Conservation (phyloP, 805 yeast species). For the Grigorovia humatica region DNA sequence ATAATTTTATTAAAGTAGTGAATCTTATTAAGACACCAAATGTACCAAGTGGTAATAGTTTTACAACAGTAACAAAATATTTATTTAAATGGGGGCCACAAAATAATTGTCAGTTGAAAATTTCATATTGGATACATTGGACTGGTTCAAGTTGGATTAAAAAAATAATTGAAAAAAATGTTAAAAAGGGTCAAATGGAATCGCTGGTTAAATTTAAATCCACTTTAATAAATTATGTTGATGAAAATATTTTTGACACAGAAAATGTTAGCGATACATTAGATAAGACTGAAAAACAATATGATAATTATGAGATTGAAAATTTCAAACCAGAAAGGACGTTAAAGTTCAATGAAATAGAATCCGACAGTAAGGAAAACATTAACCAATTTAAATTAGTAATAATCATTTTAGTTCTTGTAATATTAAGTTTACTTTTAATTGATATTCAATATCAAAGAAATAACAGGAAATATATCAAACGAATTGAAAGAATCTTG, state of each 20-base stretch:
- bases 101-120: slow-evolving; percentile 47
- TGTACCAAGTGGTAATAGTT: slow-evolving; percentile 86
- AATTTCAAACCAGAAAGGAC: no score
- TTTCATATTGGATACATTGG: slow-evolving; percentile 83
- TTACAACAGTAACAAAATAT: slow-evolving; percentile 64
- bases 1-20: slow-evolving; percentile 46
- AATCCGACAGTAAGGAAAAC: background rate
- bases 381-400: background rate
- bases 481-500: slow-evolving; percentile 1
- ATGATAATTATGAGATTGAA: no score
- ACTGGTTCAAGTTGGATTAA: slow-evolving; percentile 88
- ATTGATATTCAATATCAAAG: slow-evolving; percentile 3
- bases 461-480: background rate
- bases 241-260: slow-evolving; percentile 8
- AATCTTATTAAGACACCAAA: slow-evolving; percentile 74
- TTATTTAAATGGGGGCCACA: slow-evolving; percentile 63
- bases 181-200: slow-evolving; percentile 66
- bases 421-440: background rate
- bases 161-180: slow-evolving; percentile 76
- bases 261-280: background rate
- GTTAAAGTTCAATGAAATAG: background rate
- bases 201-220: slow-evolving; percentile 41
- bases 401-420: background rate
- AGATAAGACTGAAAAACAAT: no score
- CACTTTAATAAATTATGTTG: slow-evolving; percentile 19